A percentile compares a stretch with the other conserved stretches of the same genome.
These are phyloP conservation scores for Calonectria pteridis DNA, from an alignment of 2,329 filamentous ascomycete genomes.

Conservation along the genomic window DNA sequence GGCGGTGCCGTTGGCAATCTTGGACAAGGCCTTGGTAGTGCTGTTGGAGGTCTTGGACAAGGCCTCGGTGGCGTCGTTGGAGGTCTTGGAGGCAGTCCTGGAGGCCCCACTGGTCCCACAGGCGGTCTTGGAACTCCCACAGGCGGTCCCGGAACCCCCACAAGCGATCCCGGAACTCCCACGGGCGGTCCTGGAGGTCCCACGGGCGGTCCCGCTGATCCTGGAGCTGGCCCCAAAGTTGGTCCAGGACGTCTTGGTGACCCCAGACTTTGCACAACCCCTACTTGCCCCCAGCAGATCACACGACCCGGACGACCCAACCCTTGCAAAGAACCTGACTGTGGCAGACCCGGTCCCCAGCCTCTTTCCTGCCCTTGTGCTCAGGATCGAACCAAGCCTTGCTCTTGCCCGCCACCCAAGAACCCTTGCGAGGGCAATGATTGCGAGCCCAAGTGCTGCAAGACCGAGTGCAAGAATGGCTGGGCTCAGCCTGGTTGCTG, in stretches of 20 bases:
- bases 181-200: neutral
- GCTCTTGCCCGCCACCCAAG: neutral
- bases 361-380: conserved; percentile 28
- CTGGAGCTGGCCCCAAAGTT: neutral
- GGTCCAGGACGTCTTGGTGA: no score
- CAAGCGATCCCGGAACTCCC: neutral
- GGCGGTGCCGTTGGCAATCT: neutral
- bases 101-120: neutral
- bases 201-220: no score
- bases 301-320: conserved; percentile 8
- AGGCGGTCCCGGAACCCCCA: neutral
- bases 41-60: neutral
- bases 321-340: conserved; percentile 15
- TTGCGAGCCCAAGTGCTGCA: conserved; percentile 43
- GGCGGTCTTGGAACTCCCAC: neutral
- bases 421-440: conserved; percentile 33
- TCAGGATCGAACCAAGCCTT: conserved; percentile 22
- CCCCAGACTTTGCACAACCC: neutral
- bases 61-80: neutral
- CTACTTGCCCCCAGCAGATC: neutral
- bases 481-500: conserved; percentile 48
- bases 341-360: conserved; percentile 24
- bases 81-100: neutral
- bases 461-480: conserved; percentile 39
- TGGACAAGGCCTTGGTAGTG: neutral